Evolutionary conservation across 2,329 filamentous ascomycete species (phyloP).

Genomic region (Colletotrichum scovillei): DNA sequence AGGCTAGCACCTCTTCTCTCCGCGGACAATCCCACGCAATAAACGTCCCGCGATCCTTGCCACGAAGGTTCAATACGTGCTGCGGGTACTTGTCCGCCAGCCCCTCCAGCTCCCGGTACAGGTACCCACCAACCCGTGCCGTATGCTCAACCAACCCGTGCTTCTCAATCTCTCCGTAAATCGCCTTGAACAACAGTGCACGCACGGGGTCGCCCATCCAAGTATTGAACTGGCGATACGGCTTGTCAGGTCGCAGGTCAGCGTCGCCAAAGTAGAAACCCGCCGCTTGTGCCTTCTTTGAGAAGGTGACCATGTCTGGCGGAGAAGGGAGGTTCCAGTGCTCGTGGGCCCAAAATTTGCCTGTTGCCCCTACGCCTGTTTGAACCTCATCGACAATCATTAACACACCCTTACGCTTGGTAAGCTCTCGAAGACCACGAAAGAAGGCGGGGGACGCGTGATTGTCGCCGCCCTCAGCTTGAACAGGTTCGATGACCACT

Average conservation of each 20-base stretch:
- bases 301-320: slow-evolving; percentile 95
- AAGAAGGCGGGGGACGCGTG: slow-evolving; percentile 91
- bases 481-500: slow-evolving; percentile 88
- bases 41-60: slow-evolving; percentile 90
- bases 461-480: slow-evolving; percentile 95
- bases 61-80: slow-evolving; percentile 85
- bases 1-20: slow-evolving; percentile 77
- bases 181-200: slow-evolving; percentile 86
- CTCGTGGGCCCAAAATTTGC: slow-evolving; percentile 96
- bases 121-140: slow-evolving; percentile 80
- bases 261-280: slow-evolving; percentile 92
- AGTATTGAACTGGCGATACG: slow-evolving; percentile 96
- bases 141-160: slow-evolving; percentile 83
- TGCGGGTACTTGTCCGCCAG: slow-evolving; percentile 78
- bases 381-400: slow-evolving; percentile 96
- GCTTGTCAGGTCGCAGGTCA: slow-evolving; percentile 86
- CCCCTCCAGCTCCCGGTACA: slow-evolving; percentile 76
- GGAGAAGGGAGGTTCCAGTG: slow-evolving; percentile 86
- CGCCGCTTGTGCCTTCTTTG: slow-evolving; percentile 93
- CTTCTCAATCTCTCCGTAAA: slow-evolving; percentile 83
- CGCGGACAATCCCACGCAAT: slow-evolving; percentile 90
- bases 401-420: slow-evolving; percentile 80
- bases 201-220: slow-evolving; percentile 95
- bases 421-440: slow-evolving; percentile 82
- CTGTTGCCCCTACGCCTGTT: slow-evolving; percentile 91